Evolutionary conservation across 164 flowering plant species (phyloP), one percentile per base, ranked within the genome.

Genomic region (Piper longum): DNA sequence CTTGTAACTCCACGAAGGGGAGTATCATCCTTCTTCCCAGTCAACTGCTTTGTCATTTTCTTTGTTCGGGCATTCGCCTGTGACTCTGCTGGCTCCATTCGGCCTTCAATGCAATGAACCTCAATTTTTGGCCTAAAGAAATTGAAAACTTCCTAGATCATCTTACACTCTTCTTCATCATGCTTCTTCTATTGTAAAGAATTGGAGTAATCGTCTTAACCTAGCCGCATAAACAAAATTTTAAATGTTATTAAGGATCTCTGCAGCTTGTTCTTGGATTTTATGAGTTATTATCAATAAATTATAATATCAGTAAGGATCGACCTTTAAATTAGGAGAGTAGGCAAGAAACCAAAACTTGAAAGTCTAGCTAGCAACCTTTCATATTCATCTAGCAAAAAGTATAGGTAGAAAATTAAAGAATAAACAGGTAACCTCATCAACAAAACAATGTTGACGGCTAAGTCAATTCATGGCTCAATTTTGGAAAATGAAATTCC

Each of bases 21-120:
- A 2, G 85, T 70, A 60, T 92, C 98, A 3, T 84, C 97, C 1
- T 90, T 82, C 69, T 84, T 88, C 41, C 86, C 87, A 0, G 96
- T 87, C 65, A 83, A 72, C 62, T 88, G 96, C 62, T 90, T 93
- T 6, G 78, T 74, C 87, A 89, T 92, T 80, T 77, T 88, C 71
- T 82, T 89, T 69, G 36, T 26, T 26, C 36, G 36, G 36, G 36
- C 36, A 26, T 67, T 70, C n/a, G 73, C 74, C 39, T 60, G 71
- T 40, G 54, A 62, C 72, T 78, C 90, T 88, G 82, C 80, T 36
- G 54, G 43, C 45, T n/a, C 44, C 42, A 62, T 56, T 56, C 52
- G 7, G 52, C 8, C 12, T 8, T 48, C 52, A 48, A 14, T 12
- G 3, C 52, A 48, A 12, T 14, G 12, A 48, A 14, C 52, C 52